Evolutionary conservation across 345 rosid species (phyloP).

Genomic region (Hevea brasiliensis): DNA sequence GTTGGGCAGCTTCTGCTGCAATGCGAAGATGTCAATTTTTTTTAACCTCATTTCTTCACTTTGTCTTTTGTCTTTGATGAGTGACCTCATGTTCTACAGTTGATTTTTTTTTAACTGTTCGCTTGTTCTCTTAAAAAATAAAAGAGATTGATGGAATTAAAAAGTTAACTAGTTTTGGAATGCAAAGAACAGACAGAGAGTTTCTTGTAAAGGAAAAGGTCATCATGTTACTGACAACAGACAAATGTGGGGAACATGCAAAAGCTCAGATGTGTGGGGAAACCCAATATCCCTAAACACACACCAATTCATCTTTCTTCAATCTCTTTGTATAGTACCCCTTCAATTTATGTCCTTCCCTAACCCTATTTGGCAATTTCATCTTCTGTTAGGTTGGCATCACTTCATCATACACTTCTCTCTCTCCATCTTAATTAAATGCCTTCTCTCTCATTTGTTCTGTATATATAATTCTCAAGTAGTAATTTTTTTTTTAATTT

Average conservation of each 20-base stretch:
- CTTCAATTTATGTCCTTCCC: not conserved
- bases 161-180: conserved; percentile 11
- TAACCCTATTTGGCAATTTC: not conserved
- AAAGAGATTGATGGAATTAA: not conserved
- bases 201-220: conserved; percentile 25
- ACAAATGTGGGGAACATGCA: conserved; percentile 40
- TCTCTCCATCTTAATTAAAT: too few relatives aligned
- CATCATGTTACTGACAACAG: conserved; percentile 33
- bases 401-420: not conserved
- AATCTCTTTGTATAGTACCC: conserved; percentile 6
- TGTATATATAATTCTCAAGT: too few relatives aligned
- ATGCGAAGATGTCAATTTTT: conserved; percentile 8
- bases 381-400: not conserved
- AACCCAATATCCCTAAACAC: conserved; percentile 11
- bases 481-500: too few relatives aligned
- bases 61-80: not conserved
- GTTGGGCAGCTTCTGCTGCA: conserved; percentile 12
- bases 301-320: conserved; percentile 14
- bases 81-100: not conserved
- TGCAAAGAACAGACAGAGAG: conserved; percentile 8
- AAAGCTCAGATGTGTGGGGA: conserved; percentile 27
- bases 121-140: too few relatives aligned
- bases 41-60: not conserved
- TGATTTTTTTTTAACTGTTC: too few relatives aligned
- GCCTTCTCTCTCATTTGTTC: too few relatives aligned